Percentiles rank a stretch among this genome's conserved stretches.
Evolutionary conservation across 1,284 basidiomycete species (phyloP).

Genomic region (Hortiboletus rubellus): DNA sequence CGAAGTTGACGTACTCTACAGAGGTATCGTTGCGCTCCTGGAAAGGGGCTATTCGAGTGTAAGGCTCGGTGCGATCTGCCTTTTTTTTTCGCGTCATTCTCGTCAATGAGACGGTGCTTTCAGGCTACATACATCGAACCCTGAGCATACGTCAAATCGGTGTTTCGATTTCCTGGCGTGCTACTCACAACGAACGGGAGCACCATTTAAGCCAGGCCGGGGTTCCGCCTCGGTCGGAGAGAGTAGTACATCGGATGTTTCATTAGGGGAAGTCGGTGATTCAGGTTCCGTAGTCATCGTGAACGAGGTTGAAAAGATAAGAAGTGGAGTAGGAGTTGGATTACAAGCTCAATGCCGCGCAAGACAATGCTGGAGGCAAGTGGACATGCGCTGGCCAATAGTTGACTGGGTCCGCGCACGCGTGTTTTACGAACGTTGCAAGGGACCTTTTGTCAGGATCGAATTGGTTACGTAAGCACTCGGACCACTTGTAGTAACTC

Average conservation of each 20-base stretch:
- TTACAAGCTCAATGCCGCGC: conserved; percentile 9
- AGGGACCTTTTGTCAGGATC: background rate
- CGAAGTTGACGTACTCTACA: conserved; percentile 59
- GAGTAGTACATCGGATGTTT: conserved; percentile 33
- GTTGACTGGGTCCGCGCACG: conserved; percentile 16
- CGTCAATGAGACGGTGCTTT: background rate
- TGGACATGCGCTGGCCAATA: conserved; percentile 12
- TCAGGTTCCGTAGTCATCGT: conserved; percentile 23
- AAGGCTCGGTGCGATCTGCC: conserved; percentile 79
- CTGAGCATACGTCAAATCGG: conserved; percentile 25
- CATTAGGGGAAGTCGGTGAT: conserved; percentile 34
- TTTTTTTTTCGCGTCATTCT: conserved; percentile 33
- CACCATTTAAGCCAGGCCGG: conserved; percentile 39
- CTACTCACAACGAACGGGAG: conserved; percentile 43
- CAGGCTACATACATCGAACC: conserved; percentile 48
- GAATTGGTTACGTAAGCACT: conserved; percentile 16
- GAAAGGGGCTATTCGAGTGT: conserved; percentile 77
- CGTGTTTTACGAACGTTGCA: conserved; percentile 4
- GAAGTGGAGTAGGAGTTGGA: background rate
- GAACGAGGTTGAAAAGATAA: background rate
- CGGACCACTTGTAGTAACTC: conserved; percentile 4
- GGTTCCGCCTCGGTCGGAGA: conserved; percentile 36
- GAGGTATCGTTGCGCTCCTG: conserved; percentile 79
- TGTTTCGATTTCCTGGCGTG: background rate
- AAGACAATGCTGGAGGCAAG: background rate